Evolutionary conservation across 176 grass and related monocot genomes (phyloP).

Genomic region (Zoysia japonica): DNA sequence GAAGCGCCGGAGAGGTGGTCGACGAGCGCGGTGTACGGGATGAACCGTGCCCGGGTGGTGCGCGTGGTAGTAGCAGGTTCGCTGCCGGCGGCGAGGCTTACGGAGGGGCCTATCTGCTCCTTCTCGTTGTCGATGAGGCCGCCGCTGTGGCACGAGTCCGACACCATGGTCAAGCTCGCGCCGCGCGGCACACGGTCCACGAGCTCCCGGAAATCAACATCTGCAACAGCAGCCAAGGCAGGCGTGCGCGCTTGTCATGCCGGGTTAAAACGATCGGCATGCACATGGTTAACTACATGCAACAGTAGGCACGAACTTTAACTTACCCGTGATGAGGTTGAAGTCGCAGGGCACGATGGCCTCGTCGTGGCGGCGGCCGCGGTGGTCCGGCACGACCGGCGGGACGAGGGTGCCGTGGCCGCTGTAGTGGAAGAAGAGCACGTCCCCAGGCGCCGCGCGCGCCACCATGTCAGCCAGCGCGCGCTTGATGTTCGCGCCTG

Average conservation of each 20-base stretch:
- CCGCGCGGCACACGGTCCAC: conserved; percentile 62
- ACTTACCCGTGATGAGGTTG: conserved; percentile 61
- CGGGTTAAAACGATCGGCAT: too few relatives aligned
- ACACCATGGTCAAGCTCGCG: conserved; percentile 75
- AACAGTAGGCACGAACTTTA: too few relatives aligned
- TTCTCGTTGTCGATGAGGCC: conserved; percentile 92
- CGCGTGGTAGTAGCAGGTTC: not conserved
- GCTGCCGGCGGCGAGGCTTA: not conserved
- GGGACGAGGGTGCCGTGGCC: conserved; percentile 81
- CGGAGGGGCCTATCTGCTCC: conserved; percentile 80
- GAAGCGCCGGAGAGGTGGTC: conserved; percentile 57
- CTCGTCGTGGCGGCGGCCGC: conserved; percentile 39
- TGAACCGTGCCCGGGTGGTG: not conserved
- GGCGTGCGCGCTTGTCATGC: too few relatives aligned
- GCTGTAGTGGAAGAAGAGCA: conserved; percentile 94
- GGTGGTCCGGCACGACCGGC: conserved; percentile 20
- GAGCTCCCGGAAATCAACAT: conserved; percentile 72
- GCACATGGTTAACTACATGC: too few relatives aligned
- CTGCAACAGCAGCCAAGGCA: not conserved
- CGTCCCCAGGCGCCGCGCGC: conserved; percentile 53
- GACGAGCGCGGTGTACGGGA: conserved; percentile 52
- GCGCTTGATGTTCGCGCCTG: conserved; percentile 61
- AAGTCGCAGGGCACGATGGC: conserved; percentile 94
- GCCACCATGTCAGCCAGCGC: conserved; percentile 63
- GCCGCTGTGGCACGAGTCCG: conserved; percentile 83